Conservation (phyloP, 305 asterid species). For the Fraxinus baroniana region DNA sequence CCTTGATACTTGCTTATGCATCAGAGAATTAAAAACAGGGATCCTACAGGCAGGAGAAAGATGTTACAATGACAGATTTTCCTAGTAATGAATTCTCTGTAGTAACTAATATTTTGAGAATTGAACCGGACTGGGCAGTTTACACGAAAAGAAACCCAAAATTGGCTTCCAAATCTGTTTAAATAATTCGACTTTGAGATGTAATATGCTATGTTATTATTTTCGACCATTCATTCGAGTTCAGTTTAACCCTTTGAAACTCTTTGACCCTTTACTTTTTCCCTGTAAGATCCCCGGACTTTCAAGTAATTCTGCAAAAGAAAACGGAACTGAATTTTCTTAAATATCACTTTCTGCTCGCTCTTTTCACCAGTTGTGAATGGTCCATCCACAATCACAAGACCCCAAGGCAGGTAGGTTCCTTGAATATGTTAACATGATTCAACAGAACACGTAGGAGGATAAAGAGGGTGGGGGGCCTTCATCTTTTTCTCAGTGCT, state of each 20-base stretch:
- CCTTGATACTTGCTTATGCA: not conserved
- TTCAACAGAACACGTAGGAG: not conserved
- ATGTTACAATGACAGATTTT: not conserved
- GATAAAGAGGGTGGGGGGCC: not conserved
- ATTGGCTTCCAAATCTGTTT: too few relatives aligned
- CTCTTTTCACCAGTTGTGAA: not conserved
- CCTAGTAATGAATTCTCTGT: not conserved
- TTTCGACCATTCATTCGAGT: not conserved
- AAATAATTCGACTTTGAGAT: not conserved
- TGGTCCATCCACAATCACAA: not conserved
- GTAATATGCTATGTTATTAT: not conserved
- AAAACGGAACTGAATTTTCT: not conserved
- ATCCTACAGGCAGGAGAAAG: not conserved
- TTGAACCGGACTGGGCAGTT: not conserved
- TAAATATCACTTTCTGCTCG: not conserved
- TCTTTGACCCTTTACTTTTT: not conserved
- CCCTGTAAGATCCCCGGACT: not conserved
- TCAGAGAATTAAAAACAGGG: not conserved
- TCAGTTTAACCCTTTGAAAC: not conserved
- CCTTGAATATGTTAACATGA: not conserved
- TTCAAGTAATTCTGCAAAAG: not conserved
- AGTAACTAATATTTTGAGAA: not conserved
- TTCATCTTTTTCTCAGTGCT: not conserved
- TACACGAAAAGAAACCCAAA: not conserved
- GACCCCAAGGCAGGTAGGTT: not conserved